phyloP scores from a whole-genome alignment of 805 yeast genomes.

The Ogataea allantospora region DNA sequence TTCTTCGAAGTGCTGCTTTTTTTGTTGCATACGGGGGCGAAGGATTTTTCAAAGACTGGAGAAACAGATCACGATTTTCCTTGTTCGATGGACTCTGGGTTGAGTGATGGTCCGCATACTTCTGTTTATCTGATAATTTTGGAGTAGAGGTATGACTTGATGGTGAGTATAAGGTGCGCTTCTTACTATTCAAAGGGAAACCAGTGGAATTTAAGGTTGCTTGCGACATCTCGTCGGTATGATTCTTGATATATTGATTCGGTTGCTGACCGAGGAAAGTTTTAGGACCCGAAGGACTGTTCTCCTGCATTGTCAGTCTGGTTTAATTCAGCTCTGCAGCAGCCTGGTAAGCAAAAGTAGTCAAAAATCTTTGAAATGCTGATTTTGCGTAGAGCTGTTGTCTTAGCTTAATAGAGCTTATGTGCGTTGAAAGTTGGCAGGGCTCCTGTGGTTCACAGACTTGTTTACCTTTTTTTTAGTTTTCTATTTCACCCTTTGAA shows the following conservation, averaged over 20 bases:
- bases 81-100: constrained; percentile 8
- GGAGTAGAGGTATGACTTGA: constrained; percentile 23
- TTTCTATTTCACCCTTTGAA: constrained; percentile 2
- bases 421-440: no score
- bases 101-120: background rate
- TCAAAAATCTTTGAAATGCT: no score
- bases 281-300: constrained; percentile 8
- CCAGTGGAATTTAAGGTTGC: constrained; percentile 27
- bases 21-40: constrained; percentile 21
- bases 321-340: background rate
- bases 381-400: no score
- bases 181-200: constrained; percentile 29
- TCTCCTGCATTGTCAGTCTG: constrained; percentile 6
- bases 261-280: constrained; percentile 7
- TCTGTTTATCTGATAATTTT: constrained; percentile 19
- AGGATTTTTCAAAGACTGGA: constrained; percentile 4
- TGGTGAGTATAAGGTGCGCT: constrained; percentile 30
- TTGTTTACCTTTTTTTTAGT: constrained; percentile 9
- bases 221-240: constrained; percentile 22
- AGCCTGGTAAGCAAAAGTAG: background rate
- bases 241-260: constrained; percentile 1
- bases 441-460: background rate
- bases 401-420: no score
- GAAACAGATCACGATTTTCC: constrained; percentile 11
- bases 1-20: constrained; percentile 43